phyloP scores from a whole-genome alignment of 495 filamentous ascomycete genomes.

The Podospora pseudocomata region DNA sequence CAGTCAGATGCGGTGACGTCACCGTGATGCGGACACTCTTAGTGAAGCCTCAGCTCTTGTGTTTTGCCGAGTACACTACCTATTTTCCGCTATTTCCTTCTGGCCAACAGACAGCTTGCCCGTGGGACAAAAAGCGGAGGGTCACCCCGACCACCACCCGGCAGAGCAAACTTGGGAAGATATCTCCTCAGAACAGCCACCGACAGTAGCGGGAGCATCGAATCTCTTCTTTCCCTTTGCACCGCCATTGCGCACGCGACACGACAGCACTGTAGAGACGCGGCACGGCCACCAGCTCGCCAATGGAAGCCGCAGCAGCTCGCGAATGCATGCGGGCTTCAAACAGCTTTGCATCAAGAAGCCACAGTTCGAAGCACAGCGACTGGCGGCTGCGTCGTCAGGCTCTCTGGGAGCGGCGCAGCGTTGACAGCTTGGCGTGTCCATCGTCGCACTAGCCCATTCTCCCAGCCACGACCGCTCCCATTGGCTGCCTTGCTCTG shows the following conservation, averaged over 20 bases:
- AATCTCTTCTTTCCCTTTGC: background rate
- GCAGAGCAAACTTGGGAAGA: too few relatives aligned
- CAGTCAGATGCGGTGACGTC: conserved; percentile 11
- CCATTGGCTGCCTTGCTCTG: conserved; percentile 19
- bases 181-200: too few relatives aligned
- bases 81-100: too few relatives aligned
- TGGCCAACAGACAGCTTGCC: too few relatives aligned
- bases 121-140: too few relatives aligned
- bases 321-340: background rate
- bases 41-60: too few relatives aligned
- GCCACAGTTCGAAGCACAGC: background rate
- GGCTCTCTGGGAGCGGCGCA: background rate
- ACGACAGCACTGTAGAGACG: background rate
- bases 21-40: background rate
- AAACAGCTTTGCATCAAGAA: background rate
- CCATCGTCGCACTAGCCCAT: background rate
- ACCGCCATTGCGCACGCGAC: background rate
- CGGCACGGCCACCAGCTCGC: too few relatives aligned
- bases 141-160: too few relatives aligned
- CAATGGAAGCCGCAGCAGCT: background rate
- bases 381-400: background rate
- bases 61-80: too few relatives aligned
- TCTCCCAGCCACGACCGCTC: background rate
- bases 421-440: background rate
- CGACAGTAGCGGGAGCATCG: too few relatives aligned